These are phyloP conservation scores for Aegilops sharonensis DNA, from an alignment of 176 grass and related monocot genomes.

Conservation along the genomic window DNA sequence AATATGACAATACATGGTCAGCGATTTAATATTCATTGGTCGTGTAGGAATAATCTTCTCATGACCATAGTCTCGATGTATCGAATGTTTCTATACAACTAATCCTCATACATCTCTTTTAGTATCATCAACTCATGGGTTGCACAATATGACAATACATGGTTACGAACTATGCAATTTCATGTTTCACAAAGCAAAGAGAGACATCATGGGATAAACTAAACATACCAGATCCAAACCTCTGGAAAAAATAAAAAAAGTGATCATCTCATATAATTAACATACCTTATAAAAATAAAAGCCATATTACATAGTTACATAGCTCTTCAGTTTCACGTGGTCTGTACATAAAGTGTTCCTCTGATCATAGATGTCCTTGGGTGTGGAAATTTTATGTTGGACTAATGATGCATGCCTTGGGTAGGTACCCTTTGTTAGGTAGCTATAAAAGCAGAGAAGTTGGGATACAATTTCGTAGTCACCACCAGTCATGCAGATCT, in stretches of 20 bases:
- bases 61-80: too few species aligned
- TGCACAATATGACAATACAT: too few species aligned
- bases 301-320: neutral
- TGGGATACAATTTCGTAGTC: too few species aligned
- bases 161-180: neutral
- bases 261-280: neutral
- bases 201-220: neutral
- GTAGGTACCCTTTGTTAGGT: slow-evolving; percentile 58
- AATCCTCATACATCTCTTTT: too few species aligned
- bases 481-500: too few species aligned
- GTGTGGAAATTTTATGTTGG: slow-evolving; percentile 97
- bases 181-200: neutral
- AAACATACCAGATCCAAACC: neutral
- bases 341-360: slow-evolving; percentile 77
- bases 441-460: too few species aligned
- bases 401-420: slow-evolving; percentile 57
- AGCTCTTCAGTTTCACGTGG: slow-evolving; percentile 65
- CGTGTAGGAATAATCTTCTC: too few species aligned
- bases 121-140: too few species aligned
- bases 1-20: slow-evolving; percentile 22
- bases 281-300: neutral
- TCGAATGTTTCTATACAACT: too few species aligned
- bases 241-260: slow-evolving; percentile 6
- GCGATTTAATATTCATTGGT: neutral
- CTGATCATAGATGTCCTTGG: slow-evolving; percentile 95